phyloP scores from a whole-genome alignment of 75 land plant species.

The Sequoia sempervirens region DNA sequence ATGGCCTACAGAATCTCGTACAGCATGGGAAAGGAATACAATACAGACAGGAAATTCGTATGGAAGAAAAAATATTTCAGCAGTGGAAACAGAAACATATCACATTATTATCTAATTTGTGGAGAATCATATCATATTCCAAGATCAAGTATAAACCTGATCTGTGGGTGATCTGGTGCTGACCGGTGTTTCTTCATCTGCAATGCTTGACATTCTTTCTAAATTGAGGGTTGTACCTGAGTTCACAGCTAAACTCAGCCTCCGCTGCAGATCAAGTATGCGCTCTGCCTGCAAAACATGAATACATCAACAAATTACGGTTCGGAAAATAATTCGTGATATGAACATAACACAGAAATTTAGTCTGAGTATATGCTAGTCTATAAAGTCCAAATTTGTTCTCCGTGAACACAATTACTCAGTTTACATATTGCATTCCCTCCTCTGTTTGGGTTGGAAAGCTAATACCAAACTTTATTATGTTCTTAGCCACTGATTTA shows the following conservation, averaged over 20 bases:
- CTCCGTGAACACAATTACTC: not conserved
- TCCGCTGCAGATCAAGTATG: constrained; percentile 75
- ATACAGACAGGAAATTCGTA: not conserved
- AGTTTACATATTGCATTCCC: not conserved
- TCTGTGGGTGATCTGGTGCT: constrained; percentile 48
- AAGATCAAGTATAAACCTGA: constrained; percentile 47
- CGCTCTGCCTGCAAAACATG: constrained; percentile 58
- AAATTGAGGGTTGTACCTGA: constrained; percentile 16
- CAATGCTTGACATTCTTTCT: constrained; percentile 21
- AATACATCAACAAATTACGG: not conserved
- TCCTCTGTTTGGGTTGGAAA: not conserved
- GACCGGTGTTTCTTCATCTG: constrained; percentile 39
- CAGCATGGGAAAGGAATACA: not conserved
- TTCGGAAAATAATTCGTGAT: not conserved
- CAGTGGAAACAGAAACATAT: no score
- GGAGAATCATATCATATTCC: not conserved
- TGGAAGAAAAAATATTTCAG: not conserved
- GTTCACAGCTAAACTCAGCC: constrained; percentile 46
- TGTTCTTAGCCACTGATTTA: not conserved
- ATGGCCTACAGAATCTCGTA: not conserved
- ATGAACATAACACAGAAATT: not conserved
- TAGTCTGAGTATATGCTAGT: not conserved
- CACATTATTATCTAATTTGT: not conserved
- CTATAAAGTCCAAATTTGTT: not conserved
- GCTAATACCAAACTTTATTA: not conserved